phyloP scores from a whole-genome alignment of 192 early-diverging fungal genomes.

The Coemansia sp. region DNA sequence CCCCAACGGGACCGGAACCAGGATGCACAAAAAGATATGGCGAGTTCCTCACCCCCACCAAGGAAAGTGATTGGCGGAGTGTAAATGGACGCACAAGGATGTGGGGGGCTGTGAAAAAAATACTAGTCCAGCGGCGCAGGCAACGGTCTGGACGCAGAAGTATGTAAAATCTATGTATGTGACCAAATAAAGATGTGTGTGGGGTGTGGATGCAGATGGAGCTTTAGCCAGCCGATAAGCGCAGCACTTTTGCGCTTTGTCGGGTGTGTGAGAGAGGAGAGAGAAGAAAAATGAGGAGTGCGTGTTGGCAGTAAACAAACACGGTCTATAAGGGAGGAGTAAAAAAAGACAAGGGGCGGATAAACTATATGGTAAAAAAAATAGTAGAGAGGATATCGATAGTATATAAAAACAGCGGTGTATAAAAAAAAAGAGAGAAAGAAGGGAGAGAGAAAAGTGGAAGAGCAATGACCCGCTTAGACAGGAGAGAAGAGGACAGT shows the following conservation, averaged over 20 bases:
- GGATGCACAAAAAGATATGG: background rate
- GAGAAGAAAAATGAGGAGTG: background rate
- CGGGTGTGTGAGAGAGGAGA: background rate
- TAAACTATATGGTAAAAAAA: constrained; percentile 27
- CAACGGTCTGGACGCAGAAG: constrained; percentile 6
- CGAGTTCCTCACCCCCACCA: background rate
- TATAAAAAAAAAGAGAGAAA: constrained; percentile 15
- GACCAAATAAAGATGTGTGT: background rate
- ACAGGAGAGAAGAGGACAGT: background rate
- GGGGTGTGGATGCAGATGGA: background rate
- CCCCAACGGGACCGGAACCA: background rate
- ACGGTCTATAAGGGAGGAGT: background rate
- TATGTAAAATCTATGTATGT: background rate
- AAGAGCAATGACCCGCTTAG: constrained; percentile 1
- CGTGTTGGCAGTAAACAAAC: background rate
- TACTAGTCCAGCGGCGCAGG: background rate
- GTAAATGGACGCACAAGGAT: background rate
- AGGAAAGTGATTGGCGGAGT: background rate
- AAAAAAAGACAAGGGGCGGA: constrained; percentile 9
- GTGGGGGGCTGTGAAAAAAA: background rate
- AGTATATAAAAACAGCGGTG: constrained; percentile 30
- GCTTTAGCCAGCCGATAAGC: background rate
- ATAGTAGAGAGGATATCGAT: constrained; percentile 41
- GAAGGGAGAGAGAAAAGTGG: constrained; percentile 6
- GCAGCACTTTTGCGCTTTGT: background rate